A percentile compares a stretch with the other conserved stretches of the same genome.
phyloP scores from a whole-genome alignment of 306 rosid genomes.

The Quercus wislizeni region DNA sequence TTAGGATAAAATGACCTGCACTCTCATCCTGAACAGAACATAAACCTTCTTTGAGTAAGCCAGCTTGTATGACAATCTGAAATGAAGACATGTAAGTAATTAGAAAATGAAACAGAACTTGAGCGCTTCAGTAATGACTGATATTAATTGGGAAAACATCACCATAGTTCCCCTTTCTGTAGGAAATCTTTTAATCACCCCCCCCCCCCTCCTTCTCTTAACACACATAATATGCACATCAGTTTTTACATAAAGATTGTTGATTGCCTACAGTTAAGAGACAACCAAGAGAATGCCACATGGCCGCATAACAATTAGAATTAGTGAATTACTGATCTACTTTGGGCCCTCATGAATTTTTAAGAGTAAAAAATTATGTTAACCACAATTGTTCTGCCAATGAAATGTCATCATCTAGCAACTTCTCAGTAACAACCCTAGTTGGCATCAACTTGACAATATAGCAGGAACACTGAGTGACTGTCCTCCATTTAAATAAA shows the following conservation, averaged over 20 bases:
- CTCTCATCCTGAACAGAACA: slow-evolving; percentile 94
- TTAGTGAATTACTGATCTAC: too few relatives aligned
- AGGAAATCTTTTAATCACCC: too few relatives aligned
- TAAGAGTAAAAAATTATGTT: too few relatives aligned
- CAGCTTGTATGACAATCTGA: slow-evolving; percentile 69
- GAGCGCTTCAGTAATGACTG: not conserved
- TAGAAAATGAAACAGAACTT: slow-evolving; percentile 17
- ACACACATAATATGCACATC: too few relatives aligned
- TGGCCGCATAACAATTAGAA: too few relatives aligned
- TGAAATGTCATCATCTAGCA: slow-evolving; percentile 10
- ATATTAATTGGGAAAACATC: slow-evolving; percentile 3
- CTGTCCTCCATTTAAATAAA: not conserved
- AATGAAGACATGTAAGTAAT: slow-evolving; percentile 29
- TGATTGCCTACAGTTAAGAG: too few relatives aligned
- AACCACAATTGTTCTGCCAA: slow-evolving; percentile 4
- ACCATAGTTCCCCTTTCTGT: not conserved
- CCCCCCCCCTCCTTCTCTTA: too few relatives aligned
- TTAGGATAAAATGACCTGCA: slow-evolving; percentile 52
- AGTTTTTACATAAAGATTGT: too few relatives aligned
- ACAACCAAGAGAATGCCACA: too few relatives aligned
- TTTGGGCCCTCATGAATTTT: too few relatives aligned
- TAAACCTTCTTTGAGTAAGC: slow-evolving; percentile 66
- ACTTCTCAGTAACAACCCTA: not conserved
- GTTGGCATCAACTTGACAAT: not conserved
- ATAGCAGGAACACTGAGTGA: not conserved